Conservation (phyloP, 2,329 filamentous ascomycete genomes). For the Aspergillus jensenii region DNA sequence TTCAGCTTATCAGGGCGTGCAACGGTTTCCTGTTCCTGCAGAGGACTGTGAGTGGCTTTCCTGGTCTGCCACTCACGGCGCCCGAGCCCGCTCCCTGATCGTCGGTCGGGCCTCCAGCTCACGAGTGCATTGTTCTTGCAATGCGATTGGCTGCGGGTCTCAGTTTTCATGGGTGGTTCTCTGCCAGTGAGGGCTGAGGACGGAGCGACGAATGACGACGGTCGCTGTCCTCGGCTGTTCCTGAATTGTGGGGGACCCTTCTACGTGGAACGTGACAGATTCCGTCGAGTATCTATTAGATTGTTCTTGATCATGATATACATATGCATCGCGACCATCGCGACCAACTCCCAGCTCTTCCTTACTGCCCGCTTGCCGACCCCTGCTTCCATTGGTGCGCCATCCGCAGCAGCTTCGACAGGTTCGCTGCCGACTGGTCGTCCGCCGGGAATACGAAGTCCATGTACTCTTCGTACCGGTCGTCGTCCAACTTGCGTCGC, state of each 20-base stretch:
- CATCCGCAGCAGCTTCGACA: constrained; percentile 80
- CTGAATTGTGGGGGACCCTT: neutral
- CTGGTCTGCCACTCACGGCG: neutral
- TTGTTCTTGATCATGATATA: neutral
- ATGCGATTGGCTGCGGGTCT: neutral
- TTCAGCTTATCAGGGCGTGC: neutral
- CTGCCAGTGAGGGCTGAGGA: neutral
- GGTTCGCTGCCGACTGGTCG: constrained; percentile 78
- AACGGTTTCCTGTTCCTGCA: constrained; percentile 1
- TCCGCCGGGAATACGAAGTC: constrained; percentile 97
- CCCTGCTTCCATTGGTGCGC: constrained; percentile 84
- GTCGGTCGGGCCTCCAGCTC: neutral
- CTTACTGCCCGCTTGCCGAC: constrained; percentile 27
- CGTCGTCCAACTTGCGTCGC: constrained; percentile 85
- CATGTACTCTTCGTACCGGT: constrained; percentile 92
- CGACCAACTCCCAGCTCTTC: neutral
- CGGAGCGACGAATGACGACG: neutral
- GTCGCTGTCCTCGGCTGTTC: neutral
- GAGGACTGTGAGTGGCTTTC: neutral
- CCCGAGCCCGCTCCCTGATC: neutral
- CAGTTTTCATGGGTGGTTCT: neutral
- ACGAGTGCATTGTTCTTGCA: neutral
- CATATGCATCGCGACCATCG: neutral
- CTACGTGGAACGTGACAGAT: too few species aligned
- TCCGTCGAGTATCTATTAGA: neutral